These are phyloP conservation scores for Fusarium sp. DNA, from an alignment of 2,329 filamentous ascomycete species.

Conservation along the genomic window DNA sequence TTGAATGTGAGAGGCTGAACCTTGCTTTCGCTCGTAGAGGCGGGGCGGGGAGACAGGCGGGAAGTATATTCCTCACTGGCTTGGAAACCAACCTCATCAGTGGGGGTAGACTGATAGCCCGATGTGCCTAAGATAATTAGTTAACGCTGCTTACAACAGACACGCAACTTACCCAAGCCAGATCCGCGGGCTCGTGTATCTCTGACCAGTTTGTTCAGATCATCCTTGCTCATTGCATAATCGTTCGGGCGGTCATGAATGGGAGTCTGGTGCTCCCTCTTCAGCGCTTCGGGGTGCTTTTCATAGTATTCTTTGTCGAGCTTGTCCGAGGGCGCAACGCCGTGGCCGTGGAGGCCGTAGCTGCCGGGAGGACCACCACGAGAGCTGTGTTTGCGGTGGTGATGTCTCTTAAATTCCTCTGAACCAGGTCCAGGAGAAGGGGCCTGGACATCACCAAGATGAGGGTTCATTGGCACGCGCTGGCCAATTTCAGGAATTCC, in stretches of 20 bases:
- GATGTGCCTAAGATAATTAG: conserved; percentile 70
- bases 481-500: conserved; percentile 94
- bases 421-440: conserved; percentile 81
- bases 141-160: conserved; percentile 12
- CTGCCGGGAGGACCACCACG: conserved; percentile 83
- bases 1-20: conserved; percentile 45
- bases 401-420: conserved; percentile 65
- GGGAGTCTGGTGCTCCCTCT: conserved; percentile 77
- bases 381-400: conserved; percentile 81
- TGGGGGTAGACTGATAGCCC: conserved; percentile 80
- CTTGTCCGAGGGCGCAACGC: conserved; percentile 80
- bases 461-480: conserved; percentile 92
- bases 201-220: conserved; percentile 90
- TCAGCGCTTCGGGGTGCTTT: conserved; percentile 87
- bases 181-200: conserved; percentile 73
- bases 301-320: conserved; percentile 94
- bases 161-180: conserved; percentile 63
- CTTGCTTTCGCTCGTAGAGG: conserved; percentile 51
- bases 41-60: conserved; percentile 77
- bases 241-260: conserved; percentile 73
- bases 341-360: conserved; percentile 94
- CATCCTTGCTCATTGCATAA: conserved; percentile 89
- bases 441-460: conserved; percentile 95
- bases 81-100: conserved; percentile 91
- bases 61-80: conserved; percentile 88